These are phyloP conservation scores for Penstemon barbatus DNA, from an alignment of 257 asterid genomes.

Conservation along the genomic window DNA sequence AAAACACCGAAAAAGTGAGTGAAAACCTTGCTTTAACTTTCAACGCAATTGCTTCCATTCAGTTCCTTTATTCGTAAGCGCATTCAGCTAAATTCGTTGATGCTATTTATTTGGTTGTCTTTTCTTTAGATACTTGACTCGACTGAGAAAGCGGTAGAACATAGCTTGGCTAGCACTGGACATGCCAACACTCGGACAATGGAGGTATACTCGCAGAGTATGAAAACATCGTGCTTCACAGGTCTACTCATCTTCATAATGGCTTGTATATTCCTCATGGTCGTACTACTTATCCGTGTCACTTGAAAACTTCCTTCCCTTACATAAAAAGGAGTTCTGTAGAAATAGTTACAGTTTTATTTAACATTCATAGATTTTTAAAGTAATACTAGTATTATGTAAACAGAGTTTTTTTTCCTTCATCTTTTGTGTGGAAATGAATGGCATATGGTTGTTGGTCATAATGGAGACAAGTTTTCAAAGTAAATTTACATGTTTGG, in stretches of 20 bases:
- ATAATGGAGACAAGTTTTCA: not conserved
- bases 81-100: not conserved
- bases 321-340: no score
- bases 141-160: slow-evolving; percentile 85
- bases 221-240: slow-evolving; percentile 73
- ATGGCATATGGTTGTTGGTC: not conserved
- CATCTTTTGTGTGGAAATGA: no score
- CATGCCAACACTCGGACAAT: slow-evolving; percentile 67
- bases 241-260: slow-evolving; percentile 73
- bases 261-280: slow-evolving; percentile 78
- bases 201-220: slow-evolving; percentile 50
- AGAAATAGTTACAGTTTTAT: no score
- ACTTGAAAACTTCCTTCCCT: slow-evolving; percentile 36
- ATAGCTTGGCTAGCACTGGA: slow-evolving; percentile 84
- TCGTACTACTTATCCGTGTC: slow-evolving; percentile 80
- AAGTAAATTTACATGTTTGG: slow-evolving; percentile 1
- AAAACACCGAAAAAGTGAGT: slow-evolving; percentile 81
- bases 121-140: slow-evolving; percentile 72
- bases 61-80: not conserved
- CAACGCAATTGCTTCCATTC: not conserved
- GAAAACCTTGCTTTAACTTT: not conserved
- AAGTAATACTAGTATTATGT: no score
- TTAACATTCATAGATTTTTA: no score
- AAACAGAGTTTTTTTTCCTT: no score
- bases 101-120: not conserved